phyloP scores from a whole-genome alignment of 2,329 filamentous ascomycete species.

The Diaporthe humulicola region DNA sequence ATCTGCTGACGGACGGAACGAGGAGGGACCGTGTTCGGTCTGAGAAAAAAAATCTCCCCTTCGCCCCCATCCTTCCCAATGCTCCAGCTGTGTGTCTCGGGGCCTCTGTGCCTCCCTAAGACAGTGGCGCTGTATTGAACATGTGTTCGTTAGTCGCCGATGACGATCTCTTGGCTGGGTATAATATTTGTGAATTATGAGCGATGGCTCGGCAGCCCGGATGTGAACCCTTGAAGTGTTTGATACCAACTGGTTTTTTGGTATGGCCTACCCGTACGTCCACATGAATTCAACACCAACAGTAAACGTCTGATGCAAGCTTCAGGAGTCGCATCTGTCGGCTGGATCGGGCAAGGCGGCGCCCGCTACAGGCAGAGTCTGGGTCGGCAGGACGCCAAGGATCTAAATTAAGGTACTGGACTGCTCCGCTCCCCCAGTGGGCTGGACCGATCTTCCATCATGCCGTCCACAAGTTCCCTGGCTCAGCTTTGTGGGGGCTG shows the following conservation, averaged over 20 bases:
- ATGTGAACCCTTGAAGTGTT: background rate
- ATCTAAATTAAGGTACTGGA: constrained; percentile 26
- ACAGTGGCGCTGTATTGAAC: background rate
- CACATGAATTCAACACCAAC: too few relatives aligned
- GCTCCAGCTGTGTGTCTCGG: background rate
- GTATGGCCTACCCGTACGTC: background rate
- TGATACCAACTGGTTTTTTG: background rate
- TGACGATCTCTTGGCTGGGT: background rate
- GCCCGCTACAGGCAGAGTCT: background rate
- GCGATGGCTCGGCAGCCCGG: background rate
- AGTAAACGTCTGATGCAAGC: constrained; percentile 9
- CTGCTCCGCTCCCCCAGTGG: constrained; percentile 23
- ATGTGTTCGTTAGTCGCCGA: background rate
- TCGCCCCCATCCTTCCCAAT: background rate
- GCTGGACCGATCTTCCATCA: constrained; percentile 27
- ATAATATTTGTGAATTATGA: too few relatives aligned
- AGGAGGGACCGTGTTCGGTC: background rate
- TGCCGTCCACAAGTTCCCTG: constrained; percentile 20
- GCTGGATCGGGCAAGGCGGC: constrained; percentile 13
- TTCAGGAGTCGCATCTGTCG: constrained; percentile 25
- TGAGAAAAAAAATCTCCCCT: background rate
- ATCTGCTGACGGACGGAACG: background rate
- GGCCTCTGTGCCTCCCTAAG: background rate
- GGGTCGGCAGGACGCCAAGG: background rate
- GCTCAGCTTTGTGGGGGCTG: constrained; percentile 20